Evolutionary conservation across 2,329 filamentous ascomycete species (phyloP).

Genomic region (Aotearoamyces nothofagi): DNA sequence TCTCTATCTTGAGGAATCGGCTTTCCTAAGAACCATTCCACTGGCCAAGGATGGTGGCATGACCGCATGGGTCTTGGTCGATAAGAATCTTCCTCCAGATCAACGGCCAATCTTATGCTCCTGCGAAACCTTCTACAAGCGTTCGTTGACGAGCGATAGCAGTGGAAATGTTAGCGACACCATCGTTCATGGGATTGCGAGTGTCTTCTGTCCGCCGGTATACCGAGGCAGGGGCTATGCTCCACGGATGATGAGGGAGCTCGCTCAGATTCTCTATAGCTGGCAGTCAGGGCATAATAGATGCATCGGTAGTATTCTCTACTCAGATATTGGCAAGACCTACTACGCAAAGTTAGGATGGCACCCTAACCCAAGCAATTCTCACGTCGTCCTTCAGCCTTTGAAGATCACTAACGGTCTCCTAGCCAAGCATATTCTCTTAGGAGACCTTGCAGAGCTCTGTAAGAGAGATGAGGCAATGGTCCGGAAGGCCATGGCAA

Average conservation of each 20-base stretch:
- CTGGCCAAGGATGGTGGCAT: slow-evolving; percentile 43
- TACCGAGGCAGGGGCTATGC: slow-evolving; percentile 64
- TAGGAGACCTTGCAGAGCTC: slow-evolving; percentile 43
- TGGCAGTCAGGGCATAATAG: slow-evolving; percentile 32
- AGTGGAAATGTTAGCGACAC: slow-evolving; percentile 32
- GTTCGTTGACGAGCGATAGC: slow-evolving; percentile 32
- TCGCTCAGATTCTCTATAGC: slow-evolving; percentile 36
- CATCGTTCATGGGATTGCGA: slow-evolving; percentile 59
- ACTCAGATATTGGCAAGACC: slow-evolving; percentile 70
- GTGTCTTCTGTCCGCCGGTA: slow-evolving; percentile 59
- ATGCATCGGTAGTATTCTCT: slow-evolving; percentile 60
- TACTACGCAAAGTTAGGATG: slow-evolving; percentile 73
- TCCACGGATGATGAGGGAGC: slow-evolving; percentile 54
- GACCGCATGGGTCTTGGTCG: slow-evolving; percentile 48
- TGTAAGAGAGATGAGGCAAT: slow-evolving; percentile 48
- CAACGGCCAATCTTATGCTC: slow-evolving; percentile 41
- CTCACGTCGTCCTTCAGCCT: slow-evolving; percentile 52
- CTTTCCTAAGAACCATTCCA: slow-evolving; percentile 35
- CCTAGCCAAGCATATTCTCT: slow-evolving; percentile 32
- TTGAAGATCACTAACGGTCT: slow-evolving; percentile 21
- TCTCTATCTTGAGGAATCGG: slow-evolving; percentile 39
- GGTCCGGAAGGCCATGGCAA: slow-evolving; percentile 35
- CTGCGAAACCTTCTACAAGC: slow-evolving; percentile 49
- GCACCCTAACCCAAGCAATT: slow-evolving; percentile 55
- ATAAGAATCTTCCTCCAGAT: slow-evolving; percentile 22